These are phyloP conservation scores for Wallacemonas collosoma DNA, from an alignment of 208 protist species.

Conservation along the genomic window DNA sequence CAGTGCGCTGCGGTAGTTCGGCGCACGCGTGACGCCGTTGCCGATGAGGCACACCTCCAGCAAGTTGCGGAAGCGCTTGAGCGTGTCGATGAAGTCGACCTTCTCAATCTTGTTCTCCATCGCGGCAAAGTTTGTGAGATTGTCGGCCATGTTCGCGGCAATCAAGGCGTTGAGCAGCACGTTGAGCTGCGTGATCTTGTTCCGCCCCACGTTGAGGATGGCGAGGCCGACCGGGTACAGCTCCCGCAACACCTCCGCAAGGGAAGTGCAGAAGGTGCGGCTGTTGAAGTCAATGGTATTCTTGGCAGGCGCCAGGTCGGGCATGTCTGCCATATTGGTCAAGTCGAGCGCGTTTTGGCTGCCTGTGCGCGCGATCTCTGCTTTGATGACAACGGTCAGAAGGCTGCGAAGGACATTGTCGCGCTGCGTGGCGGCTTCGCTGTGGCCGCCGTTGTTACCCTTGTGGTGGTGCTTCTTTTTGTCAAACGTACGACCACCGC, in stretches of 20 bases:
- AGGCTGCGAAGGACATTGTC: conserved; percentile 8
- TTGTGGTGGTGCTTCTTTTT: conserved; percentile 34
- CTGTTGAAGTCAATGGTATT: conserved; percentile 86
- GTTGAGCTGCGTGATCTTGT: conserved; percentile 67
- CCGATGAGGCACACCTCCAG: conserved; percentile 70
- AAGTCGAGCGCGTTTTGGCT: conserved; percentile 73
- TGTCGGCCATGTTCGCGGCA: conserved; percentile 56
- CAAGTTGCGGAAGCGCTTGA: conserved; percentile 65
- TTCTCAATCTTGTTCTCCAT: conserved; percentile 68
- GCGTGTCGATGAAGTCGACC: conserved; percentile 50
- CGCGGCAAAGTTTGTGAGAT: conserved; percentile 76
- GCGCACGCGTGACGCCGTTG: conserved; percentile 71
- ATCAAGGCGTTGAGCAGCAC: conserved; percentile 67
- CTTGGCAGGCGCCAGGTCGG: conserved; percentile 60
- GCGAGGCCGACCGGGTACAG: conserved; percentile 59
- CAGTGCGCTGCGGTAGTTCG: conserved; percentile 24
- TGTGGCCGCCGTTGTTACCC: conserved; percentile 29
- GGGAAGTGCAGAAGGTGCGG: conserved; percentile 71
- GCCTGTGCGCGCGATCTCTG: conserved; percentile 53
- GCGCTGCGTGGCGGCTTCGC: conserved; percentile 25
- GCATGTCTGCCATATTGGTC: conserved; percentile 50
- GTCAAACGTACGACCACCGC: conserved; percentile 23
- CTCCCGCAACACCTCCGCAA: conserved; percentile 70
- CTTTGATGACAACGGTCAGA: conserved; percentile 71
- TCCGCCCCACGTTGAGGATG: conserved; percentile 62